Evolutionary conservation across 2,329 filamentous ascomycete genomes (phyloP).

Genomic region (Colletotrichum tofieldiae): DNA sequence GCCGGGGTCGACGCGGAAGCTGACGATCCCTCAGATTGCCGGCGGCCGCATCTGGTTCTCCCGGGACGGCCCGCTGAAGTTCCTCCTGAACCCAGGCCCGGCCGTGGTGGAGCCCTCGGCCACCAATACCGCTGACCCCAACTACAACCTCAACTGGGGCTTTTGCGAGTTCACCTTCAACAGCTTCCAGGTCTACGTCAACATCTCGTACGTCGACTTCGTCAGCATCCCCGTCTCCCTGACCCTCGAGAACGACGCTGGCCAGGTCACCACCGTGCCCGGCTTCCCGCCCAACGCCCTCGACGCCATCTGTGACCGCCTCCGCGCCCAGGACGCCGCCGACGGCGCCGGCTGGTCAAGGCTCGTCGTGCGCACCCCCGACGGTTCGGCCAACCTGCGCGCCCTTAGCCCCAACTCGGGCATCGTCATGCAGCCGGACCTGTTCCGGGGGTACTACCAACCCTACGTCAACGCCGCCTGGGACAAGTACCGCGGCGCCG

Average conservation of each 20-base stretch:
- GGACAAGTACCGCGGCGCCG: conserved; percentile 61
- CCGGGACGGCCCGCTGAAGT: conserved; percentile 72
- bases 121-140: conserved; percentile 75
- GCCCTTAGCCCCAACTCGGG: conserved; percentile 69
- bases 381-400: conserved; percentile 60
- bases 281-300: conserved; percentile 66
- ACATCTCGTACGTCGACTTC: conserved; percentile 85
- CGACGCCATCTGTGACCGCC: conserved; percentile 59
- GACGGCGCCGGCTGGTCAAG: conserved; percentile 68
- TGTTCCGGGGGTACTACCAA: conserved; percentile 68
- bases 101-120: conserved; percentile 83
- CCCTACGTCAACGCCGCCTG: conserved; percentile 68
- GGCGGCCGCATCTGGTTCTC: conserved; percentile 83
- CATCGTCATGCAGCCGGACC: conserved; percentile 57
- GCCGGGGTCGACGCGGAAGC: conserved; percentile 70
- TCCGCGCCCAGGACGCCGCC: conserved; percentile 61
- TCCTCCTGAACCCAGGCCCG: conserved; percentile 80
- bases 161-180: conserved; percentile 82
- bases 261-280: conserved; percentile 61
- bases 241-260: conserved; percentile 63
- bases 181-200: conserved; percentile 72
- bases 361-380: conserved; percentile 61
- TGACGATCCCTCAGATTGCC: conserved; percentile 79
- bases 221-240: conserved; percentile 76
- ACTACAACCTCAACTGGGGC: conserved; percentile 74